Evolutionary conservation across 2,329 filamentous ascomycete genomes (phyloP).

Genomic region (Penicillium expansum): DNA sequence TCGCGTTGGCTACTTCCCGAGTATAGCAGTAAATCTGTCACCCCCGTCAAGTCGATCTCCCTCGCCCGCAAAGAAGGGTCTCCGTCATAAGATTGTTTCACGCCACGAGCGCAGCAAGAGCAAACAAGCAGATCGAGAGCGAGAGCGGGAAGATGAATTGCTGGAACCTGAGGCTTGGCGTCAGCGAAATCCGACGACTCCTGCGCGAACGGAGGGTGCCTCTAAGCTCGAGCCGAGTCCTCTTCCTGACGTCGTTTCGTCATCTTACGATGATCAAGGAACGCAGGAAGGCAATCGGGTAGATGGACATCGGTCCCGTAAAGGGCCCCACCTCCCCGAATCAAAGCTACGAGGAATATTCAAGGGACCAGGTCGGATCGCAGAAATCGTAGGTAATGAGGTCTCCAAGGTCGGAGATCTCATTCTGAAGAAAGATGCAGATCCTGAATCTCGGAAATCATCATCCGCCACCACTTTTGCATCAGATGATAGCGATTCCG

Average conservation of each 20-base stretch:
- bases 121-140: constrained; percentile 35
- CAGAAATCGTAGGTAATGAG: constrained; percentile 67
- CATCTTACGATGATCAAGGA: constrained; percentile 25
- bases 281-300: constrained; percentile 20
- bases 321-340: constrained; percentile 42
- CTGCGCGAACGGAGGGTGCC: constrained; percentile 15
- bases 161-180: constrained; percentile 17
- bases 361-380: constrained; percentile 67
- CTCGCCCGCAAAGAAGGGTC: constrained; percentile 62
- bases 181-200: constrained; percentile 15
- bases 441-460: constrained; percentile 41
- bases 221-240: constrained; percentile 30
- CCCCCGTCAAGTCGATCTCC: constrained; percentile 60
- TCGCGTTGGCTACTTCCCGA: constrained; percentile 51
- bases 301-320: constrained; percentile 30
- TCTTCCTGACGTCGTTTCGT: constrained; percentile 26
- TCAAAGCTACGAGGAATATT: constrained; percentile 71
- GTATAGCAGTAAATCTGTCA: constrained; percentile 62
- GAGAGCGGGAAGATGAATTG: constrained; percentile 18
- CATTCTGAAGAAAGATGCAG: constrained; percentile 57
- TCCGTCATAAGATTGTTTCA: constrained; percentile 42
- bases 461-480: constrained; percentile 46
- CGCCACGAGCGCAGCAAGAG: constrained; percentile 41
- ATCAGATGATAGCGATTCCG: constrained; percentile 50
- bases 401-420: constrained; percentile 61